Evolutionary conservation across 805 yeast genomes (phyloP).

Genomic region (Yarrowia sp.): DNA sequence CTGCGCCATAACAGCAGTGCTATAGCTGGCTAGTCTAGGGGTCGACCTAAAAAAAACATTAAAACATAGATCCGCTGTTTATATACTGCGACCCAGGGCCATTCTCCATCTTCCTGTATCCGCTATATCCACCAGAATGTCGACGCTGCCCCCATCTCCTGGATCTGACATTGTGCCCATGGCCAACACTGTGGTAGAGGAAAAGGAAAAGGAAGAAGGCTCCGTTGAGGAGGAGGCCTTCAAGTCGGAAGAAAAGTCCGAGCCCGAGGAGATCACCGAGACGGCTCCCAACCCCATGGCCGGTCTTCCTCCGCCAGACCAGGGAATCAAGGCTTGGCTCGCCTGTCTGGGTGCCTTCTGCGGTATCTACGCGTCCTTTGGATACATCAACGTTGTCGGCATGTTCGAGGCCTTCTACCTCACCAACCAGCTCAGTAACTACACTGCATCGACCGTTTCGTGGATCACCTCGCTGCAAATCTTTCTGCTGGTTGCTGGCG

Average conservation of each 20-base stretch:
- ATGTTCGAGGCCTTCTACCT: constrained; percentile 65
- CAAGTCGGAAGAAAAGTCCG: constrained; percentile 20
- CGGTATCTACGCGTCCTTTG: constrained; percentile 52
- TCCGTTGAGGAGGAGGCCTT: constrained; percentile 14
- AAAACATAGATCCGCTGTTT: constrained; percentile 32
- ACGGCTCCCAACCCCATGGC: constrained; percentile 77
- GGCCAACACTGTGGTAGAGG: constrained; percentile 8
- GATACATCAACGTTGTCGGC: constrained; percentile 70
- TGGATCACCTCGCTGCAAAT: constrained; percentile 67
- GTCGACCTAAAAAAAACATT: constrained; percentile 29
- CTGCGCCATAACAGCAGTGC: constrained; percentile 17
- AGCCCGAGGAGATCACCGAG: constrained; percentile 50
- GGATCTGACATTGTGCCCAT: constrained; percentile 30
- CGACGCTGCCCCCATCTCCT: constrained; percentile 24
- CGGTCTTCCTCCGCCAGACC: constrained; percentile 25
- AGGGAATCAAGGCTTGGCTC: constrained; percentile 31
- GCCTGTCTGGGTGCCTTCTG: constrained; percentile 26
- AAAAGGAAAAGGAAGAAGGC: constrained; percentile 17
- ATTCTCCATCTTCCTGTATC: not conserved
- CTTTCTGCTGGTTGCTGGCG: constrained; percentile 53
- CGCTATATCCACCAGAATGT: constrained; percentile 21
- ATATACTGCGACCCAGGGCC: not conserved
- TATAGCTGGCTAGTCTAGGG: constrained; percentile 23
- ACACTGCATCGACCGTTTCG: constrained; percentile 60
- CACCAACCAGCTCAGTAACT: constrained; percentile 57